Percentiles rank a stretch among this genome's conserved stretches.
These are phyloP conservation scores for Fusarium pseudoanthophilum DNA, from an alignment of 2,329 filamentous ascomycete species.

Conservation along the genomic window DNA sequence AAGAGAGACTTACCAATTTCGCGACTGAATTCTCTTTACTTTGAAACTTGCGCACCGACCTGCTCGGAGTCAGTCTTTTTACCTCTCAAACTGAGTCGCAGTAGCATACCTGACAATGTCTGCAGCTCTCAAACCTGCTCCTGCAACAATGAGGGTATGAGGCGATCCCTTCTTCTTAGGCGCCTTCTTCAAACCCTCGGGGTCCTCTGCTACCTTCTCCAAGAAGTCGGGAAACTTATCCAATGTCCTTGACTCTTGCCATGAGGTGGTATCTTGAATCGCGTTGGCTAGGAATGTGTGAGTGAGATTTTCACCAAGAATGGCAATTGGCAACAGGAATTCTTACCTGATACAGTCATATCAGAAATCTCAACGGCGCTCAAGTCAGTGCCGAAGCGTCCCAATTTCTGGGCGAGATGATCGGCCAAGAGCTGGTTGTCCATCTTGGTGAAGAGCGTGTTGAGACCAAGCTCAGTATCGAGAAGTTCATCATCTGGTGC, in stretches of 20 bases:
- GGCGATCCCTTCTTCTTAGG: slow-evolving; percentile 76
- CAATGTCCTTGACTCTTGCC: slow-evolving; percentile 71
- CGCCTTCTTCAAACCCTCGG: slow-evolving; percentile 69
- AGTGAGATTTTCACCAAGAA: neutral
- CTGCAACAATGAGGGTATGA: slow-evolving; percentile 90
- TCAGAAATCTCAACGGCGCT: slow-evolving; percentile 88
- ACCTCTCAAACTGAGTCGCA: too few relatives aligned
- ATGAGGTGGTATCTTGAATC: slow-evolving; percentile 84
- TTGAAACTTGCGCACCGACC: slow-evolving; percentile 80
- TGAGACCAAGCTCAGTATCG: slow-evolving; percentile 78
- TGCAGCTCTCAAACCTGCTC: slow-evolving; percentile 85
- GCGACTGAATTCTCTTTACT: slow-evolving; percentile 81
- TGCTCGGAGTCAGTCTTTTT: slow-evolving; percentile 47
- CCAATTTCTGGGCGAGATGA: slow-evolving; percentile 82
- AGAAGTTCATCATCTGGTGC: slow-evolving; percentile 65
- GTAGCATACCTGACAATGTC: slow-evolving; percentile 75
- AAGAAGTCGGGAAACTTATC: slow-evolving; percentile 83
- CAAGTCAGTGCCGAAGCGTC: slow-evolving; percentile 81
- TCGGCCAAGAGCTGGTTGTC: slow-evolving; percentile 86
- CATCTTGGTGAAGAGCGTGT: slow-evolving; percentile 83
- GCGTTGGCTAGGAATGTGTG: slow-evolving; percentile 65
- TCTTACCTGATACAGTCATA: slow-evolving; percentile 78
- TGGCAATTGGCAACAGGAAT: neutral
- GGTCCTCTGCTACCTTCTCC: slow-evolving; percentile 70
- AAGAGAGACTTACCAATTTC: slow-evolving; percentile 70